Percentiles rank a stretch among this genome's conserved stretches.
phyloP scores from a whole-genome alignment of 2,329 filamentous ascomycete species.

The Gaeumannomyces sp. region DNA sequence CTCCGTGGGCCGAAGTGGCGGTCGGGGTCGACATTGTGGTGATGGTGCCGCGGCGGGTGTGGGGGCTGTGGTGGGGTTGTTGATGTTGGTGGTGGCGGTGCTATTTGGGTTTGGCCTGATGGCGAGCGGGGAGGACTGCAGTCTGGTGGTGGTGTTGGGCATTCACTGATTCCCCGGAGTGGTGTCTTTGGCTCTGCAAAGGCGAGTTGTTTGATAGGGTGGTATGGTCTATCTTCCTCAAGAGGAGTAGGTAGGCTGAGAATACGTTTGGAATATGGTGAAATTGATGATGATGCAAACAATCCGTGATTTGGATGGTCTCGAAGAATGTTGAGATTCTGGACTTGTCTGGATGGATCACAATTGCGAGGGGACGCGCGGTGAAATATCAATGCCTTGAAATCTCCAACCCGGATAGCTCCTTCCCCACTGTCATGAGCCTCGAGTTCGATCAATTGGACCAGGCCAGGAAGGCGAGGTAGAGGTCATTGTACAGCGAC shows the following conservation, averaged over 20 bases:
- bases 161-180: neutral
- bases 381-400: neutral
- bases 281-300: neutral
- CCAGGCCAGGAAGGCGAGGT: too few relatives aligned
- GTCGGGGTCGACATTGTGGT: constrained; percentile 1
- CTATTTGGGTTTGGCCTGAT: neutral
- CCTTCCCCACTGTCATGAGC: neutral
- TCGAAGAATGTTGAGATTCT: neutral
- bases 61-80: constrained; percentile 1
- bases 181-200: too few relatives aligned
- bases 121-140: neutral
- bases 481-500: too few relatives aligned
- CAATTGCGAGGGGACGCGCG: neutral
- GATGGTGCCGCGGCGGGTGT: neutral
- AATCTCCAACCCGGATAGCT: neutral
- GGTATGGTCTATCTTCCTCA: neutral
- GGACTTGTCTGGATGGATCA: neutral
- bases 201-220: neutral
- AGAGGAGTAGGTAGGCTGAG: neutral
- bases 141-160: neutral
- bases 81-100: too few relatives aligned
- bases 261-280: neutral
- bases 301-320: neutral
- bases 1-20: neutral
- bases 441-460: neutral